Base-by-base conservation (phyloP, 1,284 basidiomycete genomes). In the Papiliotrema nemorosa region DNA sequence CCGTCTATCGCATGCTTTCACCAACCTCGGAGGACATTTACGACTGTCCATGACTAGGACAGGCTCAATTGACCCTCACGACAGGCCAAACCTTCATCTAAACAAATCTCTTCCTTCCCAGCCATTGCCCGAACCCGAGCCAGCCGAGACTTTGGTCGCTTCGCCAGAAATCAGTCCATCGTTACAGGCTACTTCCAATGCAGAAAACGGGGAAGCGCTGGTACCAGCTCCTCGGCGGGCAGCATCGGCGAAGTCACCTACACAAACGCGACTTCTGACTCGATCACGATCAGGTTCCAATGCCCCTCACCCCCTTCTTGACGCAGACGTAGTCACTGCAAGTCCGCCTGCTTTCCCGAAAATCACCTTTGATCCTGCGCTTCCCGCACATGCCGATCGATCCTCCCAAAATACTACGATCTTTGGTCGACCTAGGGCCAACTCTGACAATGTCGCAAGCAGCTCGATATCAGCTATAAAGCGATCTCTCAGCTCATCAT, bases 1-100 rank as follows among this genome's bases (percentile, higher is more conserved):
- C 21, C 62, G 69, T n/a, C 40, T 73, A 1, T 62, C 64, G 0
- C 50, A 61, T 5, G 69, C 57, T 10, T 56, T 73, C 14, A 44
- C 61, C 14, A 67, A 62, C 45, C 46, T 70, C 18, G 58, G 61
- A 3, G 62, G 55, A 5, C 70, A 67, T 43, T 52, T 68, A 26
- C 53, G 58, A 13, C 50, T 53, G 2, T 47, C 49, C 5, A 49
- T 65, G 38, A 54, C 54, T 12, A 45, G 65, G 18, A 59, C 63
- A 3, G 20, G 53, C 14, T 59, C 64, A 5, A 54, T 61, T 46
- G 64, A 69, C 14, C 49, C 60, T 27, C 40, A 54, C 1, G 56
- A 64, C 27, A 49, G 62, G 18, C 34, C 53, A 18, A 47, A 55
- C 12, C 29, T 53, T 5, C 27, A 54, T 35, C 36, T 38, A 5